phyloP scores from a whole-genome alignment of 1,139 yeast genomes.

The Candida pseudoviswanathii region DNA sequence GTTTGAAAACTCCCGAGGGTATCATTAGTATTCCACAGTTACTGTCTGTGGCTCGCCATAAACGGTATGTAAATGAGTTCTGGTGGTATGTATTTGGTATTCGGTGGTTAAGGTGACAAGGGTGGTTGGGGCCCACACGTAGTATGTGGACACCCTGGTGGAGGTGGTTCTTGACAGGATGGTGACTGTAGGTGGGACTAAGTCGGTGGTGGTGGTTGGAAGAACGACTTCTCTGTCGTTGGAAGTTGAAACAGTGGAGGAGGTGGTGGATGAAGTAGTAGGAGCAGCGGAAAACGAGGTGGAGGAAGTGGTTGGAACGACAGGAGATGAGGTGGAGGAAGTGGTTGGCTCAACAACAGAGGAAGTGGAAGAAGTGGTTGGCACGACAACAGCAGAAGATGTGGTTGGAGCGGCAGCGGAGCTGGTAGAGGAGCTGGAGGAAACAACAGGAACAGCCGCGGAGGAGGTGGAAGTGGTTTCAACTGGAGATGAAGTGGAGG shows the following conservation, averaged over 20 bases:
- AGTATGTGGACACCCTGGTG: constrained; percentile 10
- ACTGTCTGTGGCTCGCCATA: constrained; percentile 15
- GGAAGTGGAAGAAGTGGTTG: constrained; percentile 10
- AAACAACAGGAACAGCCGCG: neutral
- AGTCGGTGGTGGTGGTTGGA: neutral
- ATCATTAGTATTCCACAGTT: constrained; percentile 1
- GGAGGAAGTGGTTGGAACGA: constrained; percentile 10
- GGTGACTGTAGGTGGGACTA: constrained; percentile 6
- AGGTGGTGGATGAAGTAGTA: constrained; percentile 4
- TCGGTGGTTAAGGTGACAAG: constrained; percentile 14
- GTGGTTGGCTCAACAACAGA: constrained; percentile 6
- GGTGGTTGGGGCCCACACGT: constrained; percentile 15
- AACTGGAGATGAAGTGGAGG: constrained; percentile 1
- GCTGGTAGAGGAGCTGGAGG: constrained; percentile 1
- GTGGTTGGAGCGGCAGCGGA: constrained; percentile 8
- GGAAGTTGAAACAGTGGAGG: constrained; percentile 9
- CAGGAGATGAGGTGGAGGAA: neutral
- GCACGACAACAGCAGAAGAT: constrained; percentile 5
- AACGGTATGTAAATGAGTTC: constrained; percentile 13
- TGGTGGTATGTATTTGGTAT: constrained; percentile 13
- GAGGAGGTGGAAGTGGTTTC: constrained; percentile 7
- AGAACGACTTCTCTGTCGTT: neutral
- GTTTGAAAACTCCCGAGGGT: neutral
- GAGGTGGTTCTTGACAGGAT: constrained; percentile 2
- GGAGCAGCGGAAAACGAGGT: constrained; percentile 3